Base-by-base conservation (phyloP, 2,329 filamentous ascomycete genomes). In the Aspergillus sergii region DNA sequence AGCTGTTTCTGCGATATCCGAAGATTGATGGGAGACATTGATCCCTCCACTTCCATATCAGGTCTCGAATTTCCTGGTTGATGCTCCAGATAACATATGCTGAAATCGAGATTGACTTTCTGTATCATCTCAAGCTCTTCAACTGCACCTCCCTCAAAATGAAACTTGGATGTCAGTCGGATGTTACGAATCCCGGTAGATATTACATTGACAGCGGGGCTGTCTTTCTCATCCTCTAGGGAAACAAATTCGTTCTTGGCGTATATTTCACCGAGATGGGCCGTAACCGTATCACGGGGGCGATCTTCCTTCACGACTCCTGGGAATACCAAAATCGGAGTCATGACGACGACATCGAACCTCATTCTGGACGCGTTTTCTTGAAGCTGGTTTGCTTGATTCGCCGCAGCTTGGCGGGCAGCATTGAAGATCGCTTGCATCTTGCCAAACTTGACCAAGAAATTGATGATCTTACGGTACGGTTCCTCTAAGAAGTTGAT, bases 371-470 rank as follows among this genome's bases (percentile, higher is more conserved):
- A 92, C 0, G 92, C 91, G 73, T 89, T 94, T 73, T 98, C 91
- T 73, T 98, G 95, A 7, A 99, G 87, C 73, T 97, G 94, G 63
- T 88, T 96, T 11, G 95, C 96, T 76, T 97, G 94, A 65, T 92
- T 94, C 45, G 95, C 92, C 3, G 96, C 95, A 45, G 94, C 96
- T 78, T 97, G 93, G 39, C 96, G 88, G 14, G 96, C 95, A 48
- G 95, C 94, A 74, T 99, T 99, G 83, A 97, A 99, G 59, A 99
- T 91, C 26, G 95, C 94, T 78, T 99, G 95, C 95, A 99, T 99
- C 79, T 96, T 97, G 64, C 96, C 95, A 76, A 99, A 99, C 73
- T 99, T 99, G 76, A 99, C 93, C 50, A 96, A 84, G 78, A 99
- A 99, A 69, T 96, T 92, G 78, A 99, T 92, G 67, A 99, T 98